phyloP scores from a whole-genome alignment of 2,329 filamentous ascomycete genomes.

The Ceratocystis eucalypticola region DNA sequence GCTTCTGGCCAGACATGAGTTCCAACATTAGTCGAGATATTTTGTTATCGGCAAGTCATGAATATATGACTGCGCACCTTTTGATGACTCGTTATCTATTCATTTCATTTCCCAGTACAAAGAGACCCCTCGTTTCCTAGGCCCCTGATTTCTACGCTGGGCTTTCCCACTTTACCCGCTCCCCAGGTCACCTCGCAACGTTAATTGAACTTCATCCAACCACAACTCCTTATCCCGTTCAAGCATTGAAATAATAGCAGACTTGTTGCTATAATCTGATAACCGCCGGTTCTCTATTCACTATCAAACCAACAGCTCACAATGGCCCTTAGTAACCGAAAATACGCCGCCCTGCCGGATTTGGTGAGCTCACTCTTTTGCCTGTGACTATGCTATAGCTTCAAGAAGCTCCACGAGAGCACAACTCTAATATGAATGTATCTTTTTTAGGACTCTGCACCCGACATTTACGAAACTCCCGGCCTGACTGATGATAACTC shows the following conservation, averaged over 20 bases:
- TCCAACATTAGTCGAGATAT: not conserved
- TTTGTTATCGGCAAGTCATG: not conserved
- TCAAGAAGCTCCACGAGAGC: slow-evolving; percentile 20
- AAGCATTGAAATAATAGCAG: not conserved
- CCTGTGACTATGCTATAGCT: slow-evolving; percentile 17
- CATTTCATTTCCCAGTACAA: not conserved
- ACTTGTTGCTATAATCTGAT: not conserved
- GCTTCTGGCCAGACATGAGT: not conserved
- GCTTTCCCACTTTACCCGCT: not conserved
- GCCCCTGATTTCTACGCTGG: not conserved
- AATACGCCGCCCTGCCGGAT: slow-evolving; percentile 71
- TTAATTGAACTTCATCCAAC: not conserved
- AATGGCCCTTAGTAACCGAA: slow-evolving; percentile 66
- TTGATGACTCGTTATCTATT: not conserved
- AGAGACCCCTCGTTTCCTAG: not conserved
- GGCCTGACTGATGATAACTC: slow-evolving; percentile 83
- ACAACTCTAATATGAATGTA: slow-evolving; percentile 1
- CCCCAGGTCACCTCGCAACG: not conserved
- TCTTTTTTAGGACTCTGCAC: slow-evolving; percentile 61
- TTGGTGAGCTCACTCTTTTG: slow-evolving; percentile 39
- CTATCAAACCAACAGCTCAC: not conserved
- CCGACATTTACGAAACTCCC: slow-evolving; percentile 93
- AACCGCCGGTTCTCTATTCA: not conserved
- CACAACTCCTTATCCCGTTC: not conserved
- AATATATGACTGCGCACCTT: not conserved